Base-by-base conservation (phyloP, 768 basidiomycete genomes). In the Butyriboletus loyo region DNA sequence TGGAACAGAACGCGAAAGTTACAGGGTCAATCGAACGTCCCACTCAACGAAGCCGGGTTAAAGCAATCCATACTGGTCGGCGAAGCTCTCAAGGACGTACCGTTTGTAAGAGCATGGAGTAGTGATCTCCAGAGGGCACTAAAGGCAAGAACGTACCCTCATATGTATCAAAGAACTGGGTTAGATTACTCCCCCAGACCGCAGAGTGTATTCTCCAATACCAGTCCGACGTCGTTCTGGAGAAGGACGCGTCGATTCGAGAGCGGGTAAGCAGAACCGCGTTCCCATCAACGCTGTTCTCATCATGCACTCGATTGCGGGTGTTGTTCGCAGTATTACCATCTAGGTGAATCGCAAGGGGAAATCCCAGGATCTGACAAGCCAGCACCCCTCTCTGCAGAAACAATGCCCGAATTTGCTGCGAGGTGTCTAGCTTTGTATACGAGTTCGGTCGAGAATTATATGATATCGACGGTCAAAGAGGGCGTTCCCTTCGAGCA, bases 21-120 rank as follows among this genome's bases (percentile, higher is more conserved):
- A 27, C 88, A 90, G 72, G 89, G 87, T 44, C 88, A 90, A 10
- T 61, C 79, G 49, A 83, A 90, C 67, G 85, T 82, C 5, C 52
- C 65, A 46, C 72, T 89, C 59, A 89, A 90, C 63, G 77, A 73
- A n/a, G 68, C 67, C 5, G 87, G 89, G 8, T 44, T 77, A 42
- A 69, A 72, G 45, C 85, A 90, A 67, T 73, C 34, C 7, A 19
- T 37, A 21, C 5, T 30, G 38, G 76, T 83, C 1, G 84, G 78
- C 2, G 67, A 75, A 55, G 77, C 74, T 27, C 68, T 89, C 62
- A 74, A 75, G 60, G 63, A 70, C 32, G 72, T 85, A 15, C 69
- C 66, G 9, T 86, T 92, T 58, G 75, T 75, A 34, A 66, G 68
- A n/a, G 86, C 82, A 15, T 31, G 6, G 24, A 80, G 77, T 53